These are phyloP conservation scores for Candida cerambycidarum DNA, from an alignment of 805 yeast species.

Conservation along the genomic window DNA sequence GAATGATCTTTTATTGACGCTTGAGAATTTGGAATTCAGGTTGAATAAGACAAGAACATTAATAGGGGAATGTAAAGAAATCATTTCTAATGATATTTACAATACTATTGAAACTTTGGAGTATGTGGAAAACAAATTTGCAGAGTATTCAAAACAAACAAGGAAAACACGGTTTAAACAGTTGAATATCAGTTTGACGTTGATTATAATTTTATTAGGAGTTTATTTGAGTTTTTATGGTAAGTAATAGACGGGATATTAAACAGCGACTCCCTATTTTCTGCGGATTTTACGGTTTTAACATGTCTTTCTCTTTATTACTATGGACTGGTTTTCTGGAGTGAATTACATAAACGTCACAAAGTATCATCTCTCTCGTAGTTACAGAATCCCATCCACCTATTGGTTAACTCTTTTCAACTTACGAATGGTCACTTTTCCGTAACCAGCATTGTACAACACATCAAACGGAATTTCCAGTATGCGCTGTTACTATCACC, in stretches of 20 bases:
- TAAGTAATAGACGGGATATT: not conserved
- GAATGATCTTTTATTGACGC: slow-evolving; percentile 24
- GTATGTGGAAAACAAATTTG: slow-evolving; percentile 26
- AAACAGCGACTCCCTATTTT: not conserved
- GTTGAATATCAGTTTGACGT: slow-evolving; percentile 18
- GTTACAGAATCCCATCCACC: too few species aligned
- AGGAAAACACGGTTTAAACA: slow-evolving; percentile 32
- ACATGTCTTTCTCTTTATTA: too few species aligned
- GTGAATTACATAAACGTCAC: too few species aligned
- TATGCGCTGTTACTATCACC: too few species aligned
- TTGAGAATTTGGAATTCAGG: slow-evolving; percentile 26
- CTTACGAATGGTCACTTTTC: too few species aligned
- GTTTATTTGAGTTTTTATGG: slow-evolving; percentile 9
- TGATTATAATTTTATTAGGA: slow-evolving; percentile 11
- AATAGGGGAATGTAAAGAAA: slow-evolving; percentile 25
- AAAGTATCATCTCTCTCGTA: too few species aligned
- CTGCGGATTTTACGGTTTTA: too few species aligned
- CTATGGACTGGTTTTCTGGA: too few species aligned
- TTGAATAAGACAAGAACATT: slow-evolving; percentile 23
- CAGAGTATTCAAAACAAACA: slow-evolving; percentile 24
- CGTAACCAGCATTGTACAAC: too few species aligned
- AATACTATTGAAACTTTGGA: slow-evolving; percentile 34
- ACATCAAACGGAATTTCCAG: too few species aligned
- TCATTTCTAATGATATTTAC: slow-evolving; percentile 25
- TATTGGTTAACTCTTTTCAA: too few species aligned